Conservation (phyloP, 352 stramenopile genomes). For the Globisporangium solare region DNA sequence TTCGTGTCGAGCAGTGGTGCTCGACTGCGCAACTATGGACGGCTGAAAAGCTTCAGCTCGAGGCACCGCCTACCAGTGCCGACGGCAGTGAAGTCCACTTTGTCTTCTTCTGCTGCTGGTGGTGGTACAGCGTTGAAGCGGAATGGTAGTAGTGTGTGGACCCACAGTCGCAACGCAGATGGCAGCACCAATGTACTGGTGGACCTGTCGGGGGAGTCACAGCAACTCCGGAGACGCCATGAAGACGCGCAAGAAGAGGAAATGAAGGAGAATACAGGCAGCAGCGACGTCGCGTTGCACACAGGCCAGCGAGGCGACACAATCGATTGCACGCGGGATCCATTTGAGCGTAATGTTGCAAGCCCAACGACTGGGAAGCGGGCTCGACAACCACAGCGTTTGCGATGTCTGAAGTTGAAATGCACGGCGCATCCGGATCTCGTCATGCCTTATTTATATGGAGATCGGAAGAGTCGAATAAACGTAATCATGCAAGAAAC, state of each 20-base stretch:
- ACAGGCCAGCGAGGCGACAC: conserved; percentile 4
- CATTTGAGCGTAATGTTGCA: conserved; percentile 5
- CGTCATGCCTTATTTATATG: conserved; percentile 57
- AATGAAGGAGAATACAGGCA: conserved; percentile 10
- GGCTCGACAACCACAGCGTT: conserved; percentile 32
- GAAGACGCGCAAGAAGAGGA: conserved; percentile 10
- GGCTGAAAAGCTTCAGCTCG: conserved; percentile 16
- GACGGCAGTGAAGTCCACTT: not conserved
- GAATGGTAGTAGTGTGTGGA: not conserved
- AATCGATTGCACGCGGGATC: not conserved
- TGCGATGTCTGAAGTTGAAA: conserved; percentile 55
- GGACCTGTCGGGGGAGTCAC: conserved; percentile 1
- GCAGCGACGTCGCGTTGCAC: not conserved
- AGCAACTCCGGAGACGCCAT: not conserved
- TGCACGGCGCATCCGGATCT: conserved; percentile 46
- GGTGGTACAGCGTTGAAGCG: too few relatives aligned
- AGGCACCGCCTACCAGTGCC: conserved; percentile 1
- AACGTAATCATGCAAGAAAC: conserved; percentile 44
- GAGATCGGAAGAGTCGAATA: conserved; percentile 43
- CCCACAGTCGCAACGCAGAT: not conserved
- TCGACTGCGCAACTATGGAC: conserved; percentile 10
- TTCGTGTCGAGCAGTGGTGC: conserved; percentile 6
- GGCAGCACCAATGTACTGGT: not conserved
- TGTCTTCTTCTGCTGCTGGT: not conserved
- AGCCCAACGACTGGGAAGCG: conserved; percentile 5